phyloP scores from a whole-genome alignment of 495 filamentous ascomycete species.

The Penicillium canariense region DNA sequence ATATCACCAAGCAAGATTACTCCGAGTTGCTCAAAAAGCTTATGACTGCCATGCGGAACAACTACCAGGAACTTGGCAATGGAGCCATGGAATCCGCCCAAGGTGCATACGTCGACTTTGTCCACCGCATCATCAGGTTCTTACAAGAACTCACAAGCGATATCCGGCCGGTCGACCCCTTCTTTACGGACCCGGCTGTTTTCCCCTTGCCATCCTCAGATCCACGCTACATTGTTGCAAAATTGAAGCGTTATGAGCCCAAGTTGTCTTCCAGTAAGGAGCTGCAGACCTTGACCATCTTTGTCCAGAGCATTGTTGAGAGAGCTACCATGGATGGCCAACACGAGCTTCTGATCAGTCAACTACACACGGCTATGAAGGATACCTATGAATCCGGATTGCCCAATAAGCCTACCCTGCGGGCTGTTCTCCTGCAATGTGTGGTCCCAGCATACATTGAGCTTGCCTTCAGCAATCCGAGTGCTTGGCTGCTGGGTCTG shows the following conservation, averaged over 20 bases:
- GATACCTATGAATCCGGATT: slow-evolving; percentile 47
- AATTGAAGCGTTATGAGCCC: slow-evolving; percentile 61
- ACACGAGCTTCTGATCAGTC: slow-evolving; percentile 56
- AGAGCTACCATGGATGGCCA: slow-evolving; percentile 60
- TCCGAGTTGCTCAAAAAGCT: slow-evolving; percentile 51
- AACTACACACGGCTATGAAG: slow-evolving; percentile 57
- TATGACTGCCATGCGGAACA: slow-evolving; percentile 67
- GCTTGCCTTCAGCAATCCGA: slow-evolving; percentile 43
- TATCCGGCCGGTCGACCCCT: slow-evolving; percentile 60
- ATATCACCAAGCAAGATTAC: slow-evolving; percentile 50
- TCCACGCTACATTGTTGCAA: slow-evolving; percentile 67
- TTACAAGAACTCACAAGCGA: slow-evolving; percentile 64
- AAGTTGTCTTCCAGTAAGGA: slow-evolving; percentile 52
- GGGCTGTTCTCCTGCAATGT: slow-evolving; percentile 54
- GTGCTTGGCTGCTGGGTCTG: slow-evolving; percentile 57
- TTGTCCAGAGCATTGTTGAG: slow-evolving; percentile 64
- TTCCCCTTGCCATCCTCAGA: slow-evolving; percentile 67
- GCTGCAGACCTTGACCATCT: slow-evolving; percentile 57
- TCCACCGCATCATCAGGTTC: slow-evolving; percentile 60
- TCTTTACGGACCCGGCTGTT: slow-evolving; percentile 63
- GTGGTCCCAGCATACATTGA: slow-evolving; percentile 68
- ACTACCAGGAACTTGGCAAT: slow-evolving; percentile 60
- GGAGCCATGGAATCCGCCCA: slow-evolving; percentile 32
- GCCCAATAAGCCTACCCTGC: slow-evolving; percentile 47
- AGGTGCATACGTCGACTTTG: slow-evolving; percentile 65